Base-by-base conservation (phyloP, 805 yeast species). In the Lachancea quebecensis region DNA sequence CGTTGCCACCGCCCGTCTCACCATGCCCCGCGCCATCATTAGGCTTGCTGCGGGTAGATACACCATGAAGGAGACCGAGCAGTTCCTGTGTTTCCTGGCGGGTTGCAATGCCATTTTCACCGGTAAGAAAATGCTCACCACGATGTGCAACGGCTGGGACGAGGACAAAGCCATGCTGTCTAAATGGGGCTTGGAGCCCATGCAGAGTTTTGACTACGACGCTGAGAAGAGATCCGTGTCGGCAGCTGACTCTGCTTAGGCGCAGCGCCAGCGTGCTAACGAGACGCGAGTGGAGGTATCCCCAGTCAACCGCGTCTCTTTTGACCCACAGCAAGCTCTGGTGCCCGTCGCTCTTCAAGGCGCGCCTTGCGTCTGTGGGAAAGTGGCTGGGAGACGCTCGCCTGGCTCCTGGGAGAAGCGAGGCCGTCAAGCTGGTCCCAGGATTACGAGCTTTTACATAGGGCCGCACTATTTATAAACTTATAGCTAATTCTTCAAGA, bases 131-230 rank as follows among this genome's bases (percentile, higher is more conserved):
- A 85, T 85, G 91, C 67, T 85, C 46, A 85, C 93, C 2, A 85
- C 93, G 3, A 78, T 80, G 79, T 84, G 91, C 59, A 81, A 78
- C 53, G 89, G 88, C 6, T 85, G 91, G 90, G 87, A 84, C 38
- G 90, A 83, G 55, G 93, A 85, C 58, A 82, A 73, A 47, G 73
- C 64, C 8, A 77, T 85, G 87, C 66, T 85, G 28, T 59, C 64
- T 6, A 78, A 73, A 54, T 85, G 90, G 90, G 93, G 93, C 0
- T 53, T 80, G 54, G 64, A 62, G 51, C 81, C 81, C 38, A 75
- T 77, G 81, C 65, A 72, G 55, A 68, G 75, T 48, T 74, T 73
- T 47, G 46, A 43, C 10, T 55, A 55, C 42, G 41, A 50, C 12
- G 42, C 53, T 49, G 35, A 48, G 41, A 27, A 44, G 31, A 38